Base-by-base conservation (phyloP, 108 stramenopile genomes). In the Stephanodiscus triporus region DNA sequence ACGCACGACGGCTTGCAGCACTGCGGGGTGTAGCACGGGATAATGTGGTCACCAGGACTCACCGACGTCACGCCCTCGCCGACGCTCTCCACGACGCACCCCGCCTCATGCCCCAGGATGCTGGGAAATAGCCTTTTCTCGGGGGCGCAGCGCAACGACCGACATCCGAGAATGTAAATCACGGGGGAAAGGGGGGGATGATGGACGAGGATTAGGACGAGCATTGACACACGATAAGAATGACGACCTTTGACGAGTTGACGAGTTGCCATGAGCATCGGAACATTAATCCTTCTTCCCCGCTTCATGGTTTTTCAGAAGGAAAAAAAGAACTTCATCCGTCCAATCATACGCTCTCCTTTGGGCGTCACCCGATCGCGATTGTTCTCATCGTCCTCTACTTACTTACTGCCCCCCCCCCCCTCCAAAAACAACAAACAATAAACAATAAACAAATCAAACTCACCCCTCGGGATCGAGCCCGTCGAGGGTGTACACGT, bases 401-500 rank as follows among this genome's bases (percentile, higher is more conserved):
- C n/a, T n/a, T n/a, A n/a, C n/a, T n/a, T n/a, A n/a, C n/a, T n/a
- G n/a, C n/a, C n/a, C n/a, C n/a, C n/a, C n/a, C n/a, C n/a, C n/a
- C n/a, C n/a, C n/a, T n/a, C n/a, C n/a, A n/a, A n/a, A n/a, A n/a
- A n/a, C n/a, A n/a, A n/a, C n/a, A n/a, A n/a, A n/a, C n/a, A n/a
- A n/a, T n/a, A n/a, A n/a, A n/a, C n/a, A n/a, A n/a, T n/a, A n/a
- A n/a, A n/a, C n/a, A n/a, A n/a, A n/a, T n/a, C n/a, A n/a, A 69
- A 60, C 70, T 70, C 8, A 82, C 84, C 90, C 93, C 76, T 97
- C 96, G 1, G 97, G 88, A 85, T 99, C 97, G 60, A 81, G 74
- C 10, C 97, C 97, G 66, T 91, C 89, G 27, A 94, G 68, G 22
- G 95, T 93, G 87, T 92, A 96, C 48, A 91, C 87, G 75, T 97